Evolutionary conservation across 306 rosid species (phyloP).

Genomic region (Vachellia pachyceras): DNA sequence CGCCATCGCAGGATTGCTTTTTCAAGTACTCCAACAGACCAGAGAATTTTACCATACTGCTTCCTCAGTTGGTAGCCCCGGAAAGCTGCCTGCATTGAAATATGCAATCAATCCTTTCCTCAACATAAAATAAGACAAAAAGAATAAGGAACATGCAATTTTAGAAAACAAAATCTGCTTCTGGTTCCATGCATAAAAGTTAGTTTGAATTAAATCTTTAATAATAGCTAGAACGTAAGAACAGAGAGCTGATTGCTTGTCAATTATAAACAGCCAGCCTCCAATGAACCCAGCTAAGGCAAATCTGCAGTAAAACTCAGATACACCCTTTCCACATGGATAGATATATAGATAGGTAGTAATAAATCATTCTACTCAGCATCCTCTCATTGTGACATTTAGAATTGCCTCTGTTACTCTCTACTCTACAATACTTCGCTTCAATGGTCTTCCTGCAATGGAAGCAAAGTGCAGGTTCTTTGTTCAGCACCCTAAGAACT

Average conservation of each 20-base stretch:
- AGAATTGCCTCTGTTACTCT: too few relatives aligned
- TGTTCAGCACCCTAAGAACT: too few relatives aligned
- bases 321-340: too few relatives aligned
- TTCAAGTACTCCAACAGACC: slow-evolving; percentile 98
- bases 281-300: slow-evolving; percentile 8
- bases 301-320: background rate
- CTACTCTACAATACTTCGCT: too few relatives aligned
- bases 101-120: slow-evolving; percentile 35
- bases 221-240: too few relatives aligned
- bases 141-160: background rate
- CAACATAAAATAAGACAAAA: slow-evolving; percentile 24
- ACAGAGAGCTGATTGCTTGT: background rate
- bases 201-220: background rate
- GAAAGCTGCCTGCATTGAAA: slow-evolving; percentile 77
- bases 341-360: too few relatives aligned
- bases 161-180: background rate
- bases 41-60: slow-evolving; percentile 80
- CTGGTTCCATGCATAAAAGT: background rate
- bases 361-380: too few relatives aligned
- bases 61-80: slow-evolving; percentile 81
- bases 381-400: background rate
- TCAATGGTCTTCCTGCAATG: too few relatives aligned
- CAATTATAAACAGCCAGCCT: background rate
- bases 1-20: slow-evolving; percentile 94
- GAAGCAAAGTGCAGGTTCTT: too few relatives aligned